Percentiles rank a stretch among this genome's conserved stretches.
Evolutionary conservation across 495 filamentous ascomycete species (phyloP).

Genomic region (Chaetomium cochliodes): DNA sequence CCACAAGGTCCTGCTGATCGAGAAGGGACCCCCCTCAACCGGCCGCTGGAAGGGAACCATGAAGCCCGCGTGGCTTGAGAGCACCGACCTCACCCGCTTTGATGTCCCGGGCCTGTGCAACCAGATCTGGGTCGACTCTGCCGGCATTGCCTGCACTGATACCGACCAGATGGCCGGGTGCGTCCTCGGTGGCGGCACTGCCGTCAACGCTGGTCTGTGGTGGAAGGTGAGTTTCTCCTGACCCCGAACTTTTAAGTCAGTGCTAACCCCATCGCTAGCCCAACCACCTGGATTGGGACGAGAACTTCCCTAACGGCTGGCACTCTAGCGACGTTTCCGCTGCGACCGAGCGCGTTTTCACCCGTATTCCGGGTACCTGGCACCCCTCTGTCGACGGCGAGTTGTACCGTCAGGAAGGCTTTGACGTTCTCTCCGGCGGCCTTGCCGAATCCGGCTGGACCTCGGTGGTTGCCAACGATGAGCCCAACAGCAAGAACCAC

Average conservation of each 20-base stretch:
- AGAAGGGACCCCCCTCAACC: constrained; percentile 61
- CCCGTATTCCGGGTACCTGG: constrained; percentile 66
- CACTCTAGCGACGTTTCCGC: constrained; percentile 59
- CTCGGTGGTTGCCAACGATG: constrained; percentile 58
- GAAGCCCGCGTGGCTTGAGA: constrained; percentile 60
- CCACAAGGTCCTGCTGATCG: constrained; percentile 61
- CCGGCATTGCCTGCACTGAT: constrained; percentile 64
- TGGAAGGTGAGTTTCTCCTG: constrained; percentile 42
- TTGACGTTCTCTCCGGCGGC: constrained; percentile 56
- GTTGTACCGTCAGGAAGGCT: constrained; percentile 66
- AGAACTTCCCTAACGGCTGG: constrained; percentile 74
- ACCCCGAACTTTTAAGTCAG: background rate
- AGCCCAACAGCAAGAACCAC: constrained; percentile 62
- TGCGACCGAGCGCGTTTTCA: constrained; percentile 61
- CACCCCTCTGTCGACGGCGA: constrained; percentile 65
- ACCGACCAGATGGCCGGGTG: constrained; percentile 72
- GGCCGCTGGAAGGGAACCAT: constrained; percentile 57
- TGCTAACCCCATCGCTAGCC: constrained; percentile 25
- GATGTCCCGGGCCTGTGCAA: constrained; percentile 75
- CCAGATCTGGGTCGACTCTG: constrained; percentile 61
- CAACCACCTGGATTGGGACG: constrained; percentile 62
- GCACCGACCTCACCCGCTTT: constrained; percentile 67
- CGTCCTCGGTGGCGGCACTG: constrained; percentile 70
- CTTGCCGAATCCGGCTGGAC: constrained; percentile 61
- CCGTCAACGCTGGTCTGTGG: constrained; percentile 65